phyloP scores from a whole-genome alignment of 208 protist species.

The Leishmania mexicana region DNA sequence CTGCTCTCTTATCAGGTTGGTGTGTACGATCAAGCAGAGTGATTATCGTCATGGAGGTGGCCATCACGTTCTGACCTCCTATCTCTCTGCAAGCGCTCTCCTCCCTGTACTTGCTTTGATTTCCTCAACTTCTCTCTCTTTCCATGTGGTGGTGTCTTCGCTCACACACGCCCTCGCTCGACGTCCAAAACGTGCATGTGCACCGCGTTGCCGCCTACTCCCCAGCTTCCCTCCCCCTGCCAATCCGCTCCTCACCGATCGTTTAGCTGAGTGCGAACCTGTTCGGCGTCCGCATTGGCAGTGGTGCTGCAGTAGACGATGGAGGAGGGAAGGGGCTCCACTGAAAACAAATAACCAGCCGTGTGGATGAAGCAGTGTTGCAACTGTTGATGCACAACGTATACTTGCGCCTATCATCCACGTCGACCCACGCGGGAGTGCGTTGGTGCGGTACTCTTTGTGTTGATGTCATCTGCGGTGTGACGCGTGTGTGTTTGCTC shows the following conservation, averaged over 20 bases:
- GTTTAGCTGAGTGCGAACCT: not conserved
- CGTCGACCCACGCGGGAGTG: not conserved
- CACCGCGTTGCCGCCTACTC: not conserved
- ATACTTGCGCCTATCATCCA: not conserved
- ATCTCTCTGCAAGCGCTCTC: not conserved
- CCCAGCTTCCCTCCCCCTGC: not conserved
- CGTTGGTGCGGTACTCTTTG: not conserved
- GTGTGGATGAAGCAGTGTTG: not conserved
- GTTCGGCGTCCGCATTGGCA: not conserved
- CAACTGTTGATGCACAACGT: not conserved
- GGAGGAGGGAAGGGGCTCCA: not conserved
- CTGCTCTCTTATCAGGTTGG: not conserved
- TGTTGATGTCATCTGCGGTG: not conserved
- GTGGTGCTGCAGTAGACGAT: not conserved
- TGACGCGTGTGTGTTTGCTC: not conserved
- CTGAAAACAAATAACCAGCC: not conserved
- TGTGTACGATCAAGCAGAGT: not conserved
- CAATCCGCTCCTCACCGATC: not conserved
- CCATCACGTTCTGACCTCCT: not conserved
- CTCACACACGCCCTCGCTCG: not conserved
- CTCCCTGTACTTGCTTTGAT: not conserved
- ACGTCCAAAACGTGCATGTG: not conserved
- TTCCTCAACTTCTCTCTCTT: slow-evolving; percentile 8
- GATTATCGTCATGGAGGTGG: not conserved
- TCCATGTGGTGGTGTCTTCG: not conserved